phyloP scores from a whole-genome alignment of 495 filamentous ascomycete genomes.

The Elasticomyces elasticus region DNA sequence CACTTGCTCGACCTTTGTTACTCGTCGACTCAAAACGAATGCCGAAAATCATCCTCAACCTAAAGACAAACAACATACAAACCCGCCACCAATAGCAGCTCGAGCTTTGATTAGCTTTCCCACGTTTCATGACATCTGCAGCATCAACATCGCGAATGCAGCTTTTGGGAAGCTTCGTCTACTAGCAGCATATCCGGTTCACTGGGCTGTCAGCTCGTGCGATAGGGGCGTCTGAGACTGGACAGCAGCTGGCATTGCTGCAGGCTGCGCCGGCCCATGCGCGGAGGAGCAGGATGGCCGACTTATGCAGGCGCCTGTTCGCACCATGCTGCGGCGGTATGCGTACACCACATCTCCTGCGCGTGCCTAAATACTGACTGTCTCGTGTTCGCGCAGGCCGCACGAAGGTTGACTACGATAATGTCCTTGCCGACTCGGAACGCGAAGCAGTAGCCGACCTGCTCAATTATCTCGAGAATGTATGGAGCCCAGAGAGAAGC shows the following conservation, averaged over 20 bases:
- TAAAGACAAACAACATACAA: too few relatives aligned
- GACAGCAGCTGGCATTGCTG: background rate
- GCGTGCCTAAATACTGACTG: background rate
- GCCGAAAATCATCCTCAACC: too few relatives aligned
- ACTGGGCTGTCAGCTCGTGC: too few relatives aligned
- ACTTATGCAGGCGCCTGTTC: constrained; percentile 3
- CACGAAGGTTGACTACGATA: constrained; percentile 91
- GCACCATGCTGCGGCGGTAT: constrained; percentile 13
- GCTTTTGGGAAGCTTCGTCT: background rate
- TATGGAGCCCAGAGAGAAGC: constrained; percentile 29
- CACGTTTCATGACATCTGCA: background rate
- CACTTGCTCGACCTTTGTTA: too few relatives aligned
- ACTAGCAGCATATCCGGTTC: background rate
- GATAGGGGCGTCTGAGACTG: background rate
- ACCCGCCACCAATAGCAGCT: background rate
- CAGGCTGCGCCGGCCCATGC: background rate
- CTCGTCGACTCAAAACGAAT: too few relatives aligned
- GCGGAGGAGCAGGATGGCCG: background rate
- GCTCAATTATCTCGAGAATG: constrained; percentile 90
- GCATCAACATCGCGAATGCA: background rate
- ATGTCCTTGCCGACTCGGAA: constrained; percentile 89
- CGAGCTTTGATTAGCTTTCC: background rate
- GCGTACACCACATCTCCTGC: background rate
- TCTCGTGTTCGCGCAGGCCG: constrained; percentile 46
- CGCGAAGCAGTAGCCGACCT: constrained; percentile 95